Evolutionary conservation across 805 yeast genomes (phyloP).

Genomic region (Ogataea pini): DNA sequence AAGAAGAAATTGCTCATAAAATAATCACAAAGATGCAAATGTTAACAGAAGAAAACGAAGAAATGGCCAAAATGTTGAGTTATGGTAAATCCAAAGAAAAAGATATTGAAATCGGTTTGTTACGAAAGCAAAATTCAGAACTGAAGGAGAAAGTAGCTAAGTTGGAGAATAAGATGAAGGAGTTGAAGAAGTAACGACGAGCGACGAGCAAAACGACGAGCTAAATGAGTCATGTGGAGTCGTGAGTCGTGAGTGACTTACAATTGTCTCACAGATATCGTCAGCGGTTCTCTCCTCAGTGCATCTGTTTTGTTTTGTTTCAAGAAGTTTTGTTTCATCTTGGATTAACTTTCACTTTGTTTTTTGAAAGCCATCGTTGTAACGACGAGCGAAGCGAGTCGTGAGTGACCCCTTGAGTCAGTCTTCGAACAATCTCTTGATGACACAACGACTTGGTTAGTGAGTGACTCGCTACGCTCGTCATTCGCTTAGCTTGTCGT

Average conservation of each 20-base stretch:
- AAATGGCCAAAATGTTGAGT: conserved; percentile 67
- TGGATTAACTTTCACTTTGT: too few relatives aligned
- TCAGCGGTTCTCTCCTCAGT: conserved; percentile 1
- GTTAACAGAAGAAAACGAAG: conserved; percentile 68
- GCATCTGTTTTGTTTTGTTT: neutral
- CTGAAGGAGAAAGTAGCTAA: conserved; percentile 39
- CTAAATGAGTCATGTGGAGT: too few relatives aligned
- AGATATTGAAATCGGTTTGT: conserved; percentile 64
- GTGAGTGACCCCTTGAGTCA: too few relatives aligned
- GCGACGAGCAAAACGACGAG: too few relatives aligned
- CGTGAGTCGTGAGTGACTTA: neutral
- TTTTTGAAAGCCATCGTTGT: too few relatives aligned
- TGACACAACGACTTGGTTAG: too few relatives aligned
- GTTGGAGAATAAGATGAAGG: conserved; percentile 30
- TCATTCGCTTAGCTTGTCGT: too few relatives aligned
- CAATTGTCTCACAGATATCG: too few relatives aligned
- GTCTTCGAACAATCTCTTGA: too few relatives aligned
- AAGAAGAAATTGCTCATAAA: conserved; percentile 73
- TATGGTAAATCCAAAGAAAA: conserved; percentile 75
- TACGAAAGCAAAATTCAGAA: conserved; percentile 52
- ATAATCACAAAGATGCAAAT: conserved; percentile 61
- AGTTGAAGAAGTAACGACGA: conserved; percentile 20
- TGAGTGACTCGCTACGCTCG: too few relatives aligned
- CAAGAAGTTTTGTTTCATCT: neutral
- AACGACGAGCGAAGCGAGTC: too few relatives aligned